Conservation (phyloP, 1,284 basidiomycete species). For the Fereydounia khargensis region DNA sequence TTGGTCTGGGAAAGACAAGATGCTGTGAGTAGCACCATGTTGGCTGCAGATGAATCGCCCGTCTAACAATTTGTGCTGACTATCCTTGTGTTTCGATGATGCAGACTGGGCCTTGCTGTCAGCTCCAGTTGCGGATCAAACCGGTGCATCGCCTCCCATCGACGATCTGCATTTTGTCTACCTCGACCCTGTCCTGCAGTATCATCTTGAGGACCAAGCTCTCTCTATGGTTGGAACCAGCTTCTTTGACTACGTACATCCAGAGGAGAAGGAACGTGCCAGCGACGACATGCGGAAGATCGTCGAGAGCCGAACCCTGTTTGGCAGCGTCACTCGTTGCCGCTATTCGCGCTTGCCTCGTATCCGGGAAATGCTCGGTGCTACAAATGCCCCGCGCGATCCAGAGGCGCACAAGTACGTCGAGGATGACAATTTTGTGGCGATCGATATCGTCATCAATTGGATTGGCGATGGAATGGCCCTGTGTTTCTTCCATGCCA, state of each 20-base stretch:
- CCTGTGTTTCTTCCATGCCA: constrained; percentile 91
- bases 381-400: constrained; percentile 55
- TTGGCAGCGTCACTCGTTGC: constrained; percentile 85
- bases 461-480: constrained; percentile 88
- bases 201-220: constrained; percentile 73
- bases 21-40: constrained; percentile 6
- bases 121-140: constrained; percentile 7
- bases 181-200: constrained; percentile 78
- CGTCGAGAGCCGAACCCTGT: constrained; percentile 74
- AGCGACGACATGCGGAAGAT: constrained; percentile 70
- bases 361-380: constrained; percentile 60
- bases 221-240: constrained; percentile 70
- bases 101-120: constrained; percentile 38
- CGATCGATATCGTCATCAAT: constrained; percentile 88
- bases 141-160: constrained; percentile 4
- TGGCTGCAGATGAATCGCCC: not conserved
- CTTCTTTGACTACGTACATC: constrained; percentile 82
- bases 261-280: constrained; percentile 68
- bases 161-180: constrained; percentile 76
- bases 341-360: constrained; percentile 60
- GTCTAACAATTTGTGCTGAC: not conserved
- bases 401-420: constrained; percentile 69
- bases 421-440: constrained; percentile 77
- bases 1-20: constrained; percentile 27
- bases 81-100: too few relatives aligned